phyloP scores from a whole-genome alignment of 163 green algal genomes.

The Dunaliella salina region DNA sequence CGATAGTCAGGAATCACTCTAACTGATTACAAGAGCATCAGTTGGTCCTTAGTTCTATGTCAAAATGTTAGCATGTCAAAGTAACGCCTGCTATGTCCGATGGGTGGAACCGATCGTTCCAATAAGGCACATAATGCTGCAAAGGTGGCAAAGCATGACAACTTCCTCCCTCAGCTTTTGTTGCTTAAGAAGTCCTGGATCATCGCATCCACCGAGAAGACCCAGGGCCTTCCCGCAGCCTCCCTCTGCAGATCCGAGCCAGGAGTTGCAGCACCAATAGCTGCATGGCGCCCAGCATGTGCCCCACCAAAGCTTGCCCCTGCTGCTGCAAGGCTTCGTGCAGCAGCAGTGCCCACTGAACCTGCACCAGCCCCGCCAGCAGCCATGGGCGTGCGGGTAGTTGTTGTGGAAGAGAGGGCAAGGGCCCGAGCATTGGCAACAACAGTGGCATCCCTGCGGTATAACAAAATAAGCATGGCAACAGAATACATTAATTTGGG shows the following conservation, averaged over 20 bases:
- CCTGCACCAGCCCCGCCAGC: not conserved
- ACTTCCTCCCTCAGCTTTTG: not conserved
- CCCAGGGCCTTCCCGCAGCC: slow-evolving; percentile 17
- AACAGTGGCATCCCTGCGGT: slow-evolving; percentile 11
- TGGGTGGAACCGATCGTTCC: too few species aligned
- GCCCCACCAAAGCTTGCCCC: not conserved
- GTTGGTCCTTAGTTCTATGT: too few species aligned
- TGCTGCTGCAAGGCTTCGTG: not conserved
- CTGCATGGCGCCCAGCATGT: slow-evolving; percentile 5
- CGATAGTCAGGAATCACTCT: too few species aligned
- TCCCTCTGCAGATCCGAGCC: slow-evolving; percentile 18
- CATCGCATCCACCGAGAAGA: slow-evolving; percentile 33
- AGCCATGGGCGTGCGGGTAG: not conserved
- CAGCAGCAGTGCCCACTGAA: too few species aligned
- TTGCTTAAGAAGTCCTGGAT: slow-evolving; percentile 27
- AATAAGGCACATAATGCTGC: too few species aligned
- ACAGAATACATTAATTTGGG: not conserved
- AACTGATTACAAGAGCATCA: too few species aligned
- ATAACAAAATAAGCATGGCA: not conserved
- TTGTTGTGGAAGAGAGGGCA: slow-evolving; percentile 9
- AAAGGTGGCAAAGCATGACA: too few species aligned
- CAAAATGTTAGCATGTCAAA: too few species aligned
- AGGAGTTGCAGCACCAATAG: slow-evolving; percentile 17
- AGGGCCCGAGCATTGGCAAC: slow-evolving; percentile 12
- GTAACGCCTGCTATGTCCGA: too few species aligned